Evolutionary conservation across 371 early-diverging fungal species (phyloP).

Genomic region (Apophysomyces trapeziformis): DNA sequence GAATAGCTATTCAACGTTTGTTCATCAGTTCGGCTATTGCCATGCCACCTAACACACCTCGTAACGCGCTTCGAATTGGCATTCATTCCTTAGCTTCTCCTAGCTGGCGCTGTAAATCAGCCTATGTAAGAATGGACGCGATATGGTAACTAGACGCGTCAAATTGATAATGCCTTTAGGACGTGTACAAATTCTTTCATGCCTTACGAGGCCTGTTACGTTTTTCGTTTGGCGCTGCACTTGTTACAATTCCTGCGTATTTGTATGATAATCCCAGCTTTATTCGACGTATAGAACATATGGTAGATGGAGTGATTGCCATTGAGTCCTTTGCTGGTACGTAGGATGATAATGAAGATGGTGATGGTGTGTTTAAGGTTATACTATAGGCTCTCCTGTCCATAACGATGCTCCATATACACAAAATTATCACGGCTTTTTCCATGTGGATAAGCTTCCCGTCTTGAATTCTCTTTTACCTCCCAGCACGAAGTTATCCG

Average conservation of each 20-base stretch:
- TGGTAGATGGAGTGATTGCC: slow-evolving; percentile 86
- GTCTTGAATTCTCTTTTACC: slow-evolving; percentile 79
- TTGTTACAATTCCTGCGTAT: slow-evolving; percentile 85
- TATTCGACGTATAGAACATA: slow-evolving; percentile 79
- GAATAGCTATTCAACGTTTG: background rate
- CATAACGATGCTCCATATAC: slow-evolving; percentile 55
- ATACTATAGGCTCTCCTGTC: slow-evolving; percentile 45
- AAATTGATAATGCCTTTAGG: slow-evolving; percentile 32
- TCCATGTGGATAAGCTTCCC: slow-evolving; percentile 85
- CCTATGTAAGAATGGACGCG: slow-evolving; percentile 46
- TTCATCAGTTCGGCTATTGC: slow-evolving; percentile 52
- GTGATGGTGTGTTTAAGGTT: slow-evolving; percentile 8
- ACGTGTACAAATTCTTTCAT: slow-evolving; percentile 74
- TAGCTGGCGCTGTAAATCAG: slow-evolving; percentile 68
- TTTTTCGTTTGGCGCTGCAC: slow-evolving; percentile 75
- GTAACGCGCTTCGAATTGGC: slow-evolving; percentile 75
- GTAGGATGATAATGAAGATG: background rate
- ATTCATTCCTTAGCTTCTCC: slow-evolving; percentile 82
- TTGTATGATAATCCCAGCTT: slow-evolving; percentile 67
- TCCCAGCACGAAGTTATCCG: slow-evolving; percentile 71
- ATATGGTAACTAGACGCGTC: no score
- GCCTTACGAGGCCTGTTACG: slow-evolving; percentile 78
- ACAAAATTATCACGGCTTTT: slow-evolving; percentile 86
- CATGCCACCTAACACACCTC: slow-evolving; percentile 47
- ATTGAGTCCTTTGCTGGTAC: slow-evolving; percentile 93